A percentile compares a stretch with the other conserved stretches of the same genome.
These are phyloP conservation scores for Periconia sp. DNA, from an alignment of 2,329 filamentous ascomycete species.

Conservation along the genomic window DNA sequence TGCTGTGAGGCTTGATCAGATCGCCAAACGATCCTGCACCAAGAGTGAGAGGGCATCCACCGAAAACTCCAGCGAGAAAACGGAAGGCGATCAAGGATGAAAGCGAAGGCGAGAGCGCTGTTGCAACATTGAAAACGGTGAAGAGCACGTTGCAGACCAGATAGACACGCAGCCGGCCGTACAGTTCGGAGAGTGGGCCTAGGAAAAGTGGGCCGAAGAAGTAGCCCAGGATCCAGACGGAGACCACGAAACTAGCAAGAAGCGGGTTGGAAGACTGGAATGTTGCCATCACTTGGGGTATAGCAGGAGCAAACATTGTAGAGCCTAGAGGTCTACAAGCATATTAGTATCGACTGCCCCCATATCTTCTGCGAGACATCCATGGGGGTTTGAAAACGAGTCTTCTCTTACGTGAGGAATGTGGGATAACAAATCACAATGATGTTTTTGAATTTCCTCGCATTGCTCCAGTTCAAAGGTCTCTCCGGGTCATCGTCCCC, in stretches of 20 bases:
- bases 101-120: constrained; percentile 55
- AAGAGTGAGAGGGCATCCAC: constrained; percentile 22
- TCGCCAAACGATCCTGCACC: constrained; percentile 31
- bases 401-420: constrained; percentile 31
- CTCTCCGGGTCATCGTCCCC: constrained; percentile 28
- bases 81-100: constrained; percentile 52
- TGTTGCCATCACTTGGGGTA: constrained; percentile 24
- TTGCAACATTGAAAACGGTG: constrained; percentile 64
- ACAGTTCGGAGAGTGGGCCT: constrained; percentile 34
- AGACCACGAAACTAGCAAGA: constrained; percentile 29
- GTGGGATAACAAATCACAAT: constrained; percentile 28
- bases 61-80: constrained; percentile 48
- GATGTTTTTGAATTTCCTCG: constrained; percentile 30
- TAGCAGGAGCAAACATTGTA: constrained; percentile 31
- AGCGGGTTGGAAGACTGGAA: constrained; percentile 23
- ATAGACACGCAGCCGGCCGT: constrained; percentile 53
- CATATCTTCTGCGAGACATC: background rate
- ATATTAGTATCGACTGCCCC: constrained; percentile 1
- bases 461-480: constrained; percentile 34
- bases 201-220: constrained; percentile 33
- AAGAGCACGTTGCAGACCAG: constrained; percentile 63
- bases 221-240: constrained; percentile 33
- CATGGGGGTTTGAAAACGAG: constrained; percentile 2
- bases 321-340: constrained; percentile 28
- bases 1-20: constrained; percentile 20